Conservation (phyloP, 306 rosid species). For the Senna siamea region DNA sequence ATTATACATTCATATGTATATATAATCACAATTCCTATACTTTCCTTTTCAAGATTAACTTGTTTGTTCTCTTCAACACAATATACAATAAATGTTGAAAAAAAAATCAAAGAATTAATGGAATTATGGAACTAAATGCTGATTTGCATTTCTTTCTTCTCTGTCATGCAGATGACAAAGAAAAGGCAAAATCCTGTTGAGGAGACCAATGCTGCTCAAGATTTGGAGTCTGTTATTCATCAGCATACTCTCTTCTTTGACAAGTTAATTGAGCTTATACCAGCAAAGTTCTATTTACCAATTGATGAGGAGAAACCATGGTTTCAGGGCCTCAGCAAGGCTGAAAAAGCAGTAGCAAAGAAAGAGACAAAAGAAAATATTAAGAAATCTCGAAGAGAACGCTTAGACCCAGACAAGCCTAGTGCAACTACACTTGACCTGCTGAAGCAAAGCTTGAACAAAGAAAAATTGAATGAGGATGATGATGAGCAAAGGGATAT, state of each 20-base stretch:
- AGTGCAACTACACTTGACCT: constrained; percentile 63
- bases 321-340: constrained; percentile 86
- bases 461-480: constrained; percentile 46
- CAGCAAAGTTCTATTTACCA: constrained; percentile 77
- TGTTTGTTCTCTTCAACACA: too few species aligned
- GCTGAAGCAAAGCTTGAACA: constrained; percentile 62
- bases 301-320: constrained; percentile 73
- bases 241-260: constrained; percentile 71
- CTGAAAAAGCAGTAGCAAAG: constrained; percentile 61
- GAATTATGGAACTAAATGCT: too few species aligned
- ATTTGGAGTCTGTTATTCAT: constrained; percentile 59
- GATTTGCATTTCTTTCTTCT: too few species aligned
- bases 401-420: constrained; percentile 75
- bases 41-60: too few species aligned
- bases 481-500: constrained; percentile 47
- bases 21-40: too few species aligned
- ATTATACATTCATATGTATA: too few species aligned
- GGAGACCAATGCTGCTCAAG: constrained; percentile 29
- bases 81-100: too few species aligned
- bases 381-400: constrained; percentile 66
- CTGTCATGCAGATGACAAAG: constrained; percentile 29
- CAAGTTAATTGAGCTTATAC: constrained; percentile 79
- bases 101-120: too few species aligned
- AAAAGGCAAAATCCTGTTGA: constrained; percentile 41
- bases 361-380: constrained; percentile 75